Percentiles rank a stretch among this genome's conserved stretches.
Evolutionary conservation across 73 alveolate genomes (phyloP).

Genomic region (Urostyla sp.): DNA sequence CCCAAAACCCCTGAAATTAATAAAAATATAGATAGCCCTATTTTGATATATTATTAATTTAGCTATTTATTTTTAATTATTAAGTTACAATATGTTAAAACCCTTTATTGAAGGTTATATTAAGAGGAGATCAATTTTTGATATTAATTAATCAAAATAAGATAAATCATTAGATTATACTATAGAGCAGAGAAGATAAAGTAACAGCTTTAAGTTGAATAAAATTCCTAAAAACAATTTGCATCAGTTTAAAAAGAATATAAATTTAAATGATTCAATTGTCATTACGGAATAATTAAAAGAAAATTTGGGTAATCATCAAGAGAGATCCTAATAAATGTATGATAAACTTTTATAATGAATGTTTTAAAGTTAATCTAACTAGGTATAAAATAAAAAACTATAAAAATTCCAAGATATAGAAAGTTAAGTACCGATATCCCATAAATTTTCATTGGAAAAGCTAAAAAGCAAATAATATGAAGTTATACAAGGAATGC

Average conservation of each 20-base stretch:
- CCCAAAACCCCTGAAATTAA: no score
- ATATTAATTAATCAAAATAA: slow-evolving; percentile 10
- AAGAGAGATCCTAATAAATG: not conserved
- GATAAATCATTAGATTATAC: no score
- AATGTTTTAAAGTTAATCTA: not conserved
- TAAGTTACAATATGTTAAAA: not conserved
- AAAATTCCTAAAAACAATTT: not conserved
- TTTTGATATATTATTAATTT: no score
- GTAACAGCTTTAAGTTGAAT: not conserved
- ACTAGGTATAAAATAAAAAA: not conserved
- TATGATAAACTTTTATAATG: no score
- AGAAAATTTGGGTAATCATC: not conserved
- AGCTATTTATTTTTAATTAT: not conserved
- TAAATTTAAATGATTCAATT: not conserved
- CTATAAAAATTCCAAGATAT: no score
- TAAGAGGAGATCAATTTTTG: slow-evolving; percentile 6
- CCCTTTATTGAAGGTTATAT: slow-evolving; percentile 4
- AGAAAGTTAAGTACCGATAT: not conserved
- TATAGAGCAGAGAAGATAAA: no score
- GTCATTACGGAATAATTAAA: not conserved
- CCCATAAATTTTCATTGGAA: slow-evolving; percentile 3
- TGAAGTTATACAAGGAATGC: not conserved
- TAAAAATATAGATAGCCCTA: no score
- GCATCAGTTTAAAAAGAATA: no score
- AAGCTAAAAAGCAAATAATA: slow-evolving; percentile 2